Evolutionary conservation across 2,329 filamentous ascomycete genomes (phyloP).

Genomic region (Cladosporium phlei): DNA sequence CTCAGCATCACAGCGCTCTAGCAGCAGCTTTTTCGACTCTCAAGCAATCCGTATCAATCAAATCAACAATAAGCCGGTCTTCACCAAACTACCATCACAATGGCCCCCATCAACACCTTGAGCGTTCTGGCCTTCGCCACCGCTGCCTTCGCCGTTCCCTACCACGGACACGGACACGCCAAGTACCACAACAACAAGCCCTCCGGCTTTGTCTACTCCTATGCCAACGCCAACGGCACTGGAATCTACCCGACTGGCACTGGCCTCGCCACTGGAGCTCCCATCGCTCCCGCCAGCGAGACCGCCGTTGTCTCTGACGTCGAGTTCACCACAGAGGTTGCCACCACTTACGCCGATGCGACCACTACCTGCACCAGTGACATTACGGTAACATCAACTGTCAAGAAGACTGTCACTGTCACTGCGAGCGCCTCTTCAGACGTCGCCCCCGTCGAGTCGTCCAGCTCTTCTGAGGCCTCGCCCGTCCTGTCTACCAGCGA

Average conservation of each 20-base stretch:
- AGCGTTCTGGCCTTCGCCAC: slow-evolving; percentile 41
- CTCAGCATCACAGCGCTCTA: slow-evolving; percentile 35
- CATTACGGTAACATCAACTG: slow-evolving; percentile 38
- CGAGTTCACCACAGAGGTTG: slow-evolving; percentile 23
- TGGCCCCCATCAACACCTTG: slow-evolving; percentile 35
- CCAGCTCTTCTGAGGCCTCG: slow-evolving; percentile 14
- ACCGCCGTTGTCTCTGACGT: slow-evolving; percentile 17
- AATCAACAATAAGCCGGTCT: slow-evolving; percentile 15
- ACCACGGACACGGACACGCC: slow-evolving; percentile 29
- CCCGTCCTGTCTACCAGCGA: slow-evolving; percentile 9
- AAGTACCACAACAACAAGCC: slow-evolving; percentile 25
- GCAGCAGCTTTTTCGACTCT: slow-evolving; percentile 30
- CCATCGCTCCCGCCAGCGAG: slow-evolving; percentile 15
- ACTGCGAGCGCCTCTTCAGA: slow-evolving; percentile 15
- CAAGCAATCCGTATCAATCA: slow-evolving; percentile 12
- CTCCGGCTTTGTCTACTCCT: slow-evolving; percentile 27
- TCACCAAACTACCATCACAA: slow-evolving; percentile 23
- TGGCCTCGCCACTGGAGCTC: slow-evolving; percentile 17
- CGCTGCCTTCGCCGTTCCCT: slow-evolving; percentile 36
- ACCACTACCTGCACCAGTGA: slow-evolving; percentile 25
- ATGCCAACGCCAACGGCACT: slow-evolving; percentile 26
- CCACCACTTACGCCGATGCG: slow-evolving; percentile 17
- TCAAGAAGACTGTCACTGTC: slow-evolving; percentile 37
- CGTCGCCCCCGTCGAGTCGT: slow-evolving; percentile 13
- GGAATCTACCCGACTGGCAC: slow-evolving; percentile 17